Evolutionary conservation across 2,329 filamentous ascomycete species (phyloP), one percentile per base, ranked within the genome.

Genomic region (Dryadomyces quercivorus): DNA sequence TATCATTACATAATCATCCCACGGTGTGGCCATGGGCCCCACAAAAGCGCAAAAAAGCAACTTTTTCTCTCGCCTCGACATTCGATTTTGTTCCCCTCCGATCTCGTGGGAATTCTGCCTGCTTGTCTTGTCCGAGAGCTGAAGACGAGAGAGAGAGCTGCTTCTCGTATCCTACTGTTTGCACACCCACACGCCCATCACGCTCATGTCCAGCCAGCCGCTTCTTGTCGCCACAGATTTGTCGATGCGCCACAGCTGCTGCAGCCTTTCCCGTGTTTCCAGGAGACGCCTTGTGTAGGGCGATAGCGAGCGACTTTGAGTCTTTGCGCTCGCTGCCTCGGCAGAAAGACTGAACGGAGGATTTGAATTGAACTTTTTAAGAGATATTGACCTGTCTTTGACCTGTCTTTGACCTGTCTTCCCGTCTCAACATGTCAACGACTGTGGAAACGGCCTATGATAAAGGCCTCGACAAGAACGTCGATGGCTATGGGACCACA

Each of bases 301-400:
- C 44, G 18, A 51, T 69, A 67, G 76, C 77, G 76, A 69, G 78
- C 78, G 78, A 82, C 78, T 82, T 81, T 62, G 68, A 77, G 78
- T 81, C 78, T 82, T 82, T 82, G 78, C 78, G 78, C 76, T 81
- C 81, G 78, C 76, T 79, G 62, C 64, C 62, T 61, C 70, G 72
- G 66, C 59, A 77, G 74, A 81, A 81, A 81, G 77, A 80, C 77
- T 77, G 36, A 15, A 46, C n/a, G n/a, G n/a, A n/a, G n/a, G n/a
- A n/a, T n/a, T n/a, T n/a, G n/a, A n/a, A n/a, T n/a, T n/a, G n/a
- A n/a, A n/a, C n/a, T n/a, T n/a, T n/a, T n/a, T n/a, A n/a, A n/a
- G n/a, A 10, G 43, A 46, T 40, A 2, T 16, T 22, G 10, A 16
- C 36, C 31, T 20, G 3, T 50, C 44, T 31, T 31, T 31, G 26